These are phyloP conservation scores for Brettanomyces nanus DNA, from an alignment of 805 yeast species.

Conservation along the genomic window DNA sequence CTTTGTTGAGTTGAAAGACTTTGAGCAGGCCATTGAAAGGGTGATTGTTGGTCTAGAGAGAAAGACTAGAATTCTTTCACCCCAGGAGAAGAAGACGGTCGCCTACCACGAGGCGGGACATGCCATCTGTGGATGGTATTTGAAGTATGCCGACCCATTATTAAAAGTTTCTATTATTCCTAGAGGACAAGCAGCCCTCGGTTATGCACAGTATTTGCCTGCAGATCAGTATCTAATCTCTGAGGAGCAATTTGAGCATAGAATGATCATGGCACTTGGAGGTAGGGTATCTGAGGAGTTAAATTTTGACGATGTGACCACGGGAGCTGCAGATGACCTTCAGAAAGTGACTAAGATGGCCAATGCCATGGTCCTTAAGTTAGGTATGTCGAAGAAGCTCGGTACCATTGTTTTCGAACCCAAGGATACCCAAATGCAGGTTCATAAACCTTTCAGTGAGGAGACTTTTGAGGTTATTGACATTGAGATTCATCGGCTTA, in stretches of 20 bases:
- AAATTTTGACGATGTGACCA: slow-evolving; percentile 84
- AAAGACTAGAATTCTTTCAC: slow-evolving; percentile 73
- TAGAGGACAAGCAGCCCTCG: slow-evolving; percentile 93
- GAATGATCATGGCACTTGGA: slow-evolving; percentile 95
- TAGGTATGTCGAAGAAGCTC: slow-evolving; percentile 84
- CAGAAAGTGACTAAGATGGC: slow-evolving; percentile 94
- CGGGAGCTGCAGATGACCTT: slow-evolving; percentile 96
- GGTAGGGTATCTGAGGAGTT: slow-evolving; percentile 96
- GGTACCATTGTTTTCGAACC: slow-evolving; percentile 81
- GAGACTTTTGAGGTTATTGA: slow-evolving; percentile 78
- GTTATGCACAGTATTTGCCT: slow-evolving; percentile 96
- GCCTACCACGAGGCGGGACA: slow-evolving; percentile 99
- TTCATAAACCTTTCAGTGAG: slow-evolving; percentile 77
- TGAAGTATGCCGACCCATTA: slow-evolving; percentile 86
- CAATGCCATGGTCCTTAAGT: slow-evolving; percentile 79
- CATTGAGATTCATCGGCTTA: slow-evolving; percentile 70
- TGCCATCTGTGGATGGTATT: slow-evolving; percentile 96
- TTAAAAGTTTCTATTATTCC: slow-evolving; percentile 95
- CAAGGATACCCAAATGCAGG: slow-evolving; percentile 43
- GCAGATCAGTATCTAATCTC: slow-evolving; percentile 80
- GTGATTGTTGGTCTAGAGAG: slow-evolving; percentile 95
- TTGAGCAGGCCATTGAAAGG: slow-evolving; percentile 94
- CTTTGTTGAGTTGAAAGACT: slow-evolving; percentile 68
- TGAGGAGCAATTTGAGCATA: slow-evolving; percentile 64
- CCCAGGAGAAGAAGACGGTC: slow-evolving; percentile 81